Evolutionary conservation across 2,329 filamentous ascomycete species (phyloP).

Genomic region (Tolypocladium nubicola): DNA sequence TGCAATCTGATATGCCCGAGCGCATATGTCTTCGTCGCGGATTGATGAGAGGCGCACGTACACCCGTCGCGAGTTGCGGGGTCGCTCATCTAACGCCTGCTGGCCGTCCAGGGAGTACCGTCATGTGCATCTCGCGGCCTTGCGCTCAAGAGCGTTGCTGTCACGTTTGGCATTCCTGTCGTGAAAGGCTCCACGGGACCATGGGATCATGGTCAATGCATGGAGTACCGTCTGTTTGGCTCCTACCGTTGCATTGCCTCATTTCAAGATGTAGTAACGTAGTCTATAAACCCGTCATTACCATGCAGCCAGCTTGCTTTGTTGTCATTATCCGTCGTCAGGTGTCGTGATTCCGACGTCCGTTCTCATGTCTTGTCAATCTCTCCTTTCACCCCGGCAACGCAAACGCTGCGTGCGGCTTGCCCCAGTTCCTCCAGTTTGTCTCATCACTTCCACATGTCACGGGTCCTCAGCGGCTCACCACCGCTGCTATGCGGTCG

Average conservation of each 20-base stretch:
- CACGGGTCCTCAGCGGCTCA: not conserved
- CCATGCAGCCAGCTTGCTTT: not conserved
- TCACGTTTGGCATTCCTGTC: not conserved
- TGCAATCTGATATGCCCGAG: not conserved
- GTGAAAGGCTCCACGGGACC: not conserved
- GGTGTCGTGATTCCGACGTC: not conserved
- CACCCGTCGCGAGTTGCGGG: not conserved
- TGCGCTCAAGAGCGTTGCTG: not conserved
- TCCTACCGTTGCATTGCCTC: not conserved
- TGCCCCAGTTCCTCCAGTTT: not conserved
- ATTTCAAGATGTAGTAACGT: not conserved
- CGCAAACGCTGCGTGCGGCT: not conserved
- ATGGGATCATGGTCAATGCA: not conserved
- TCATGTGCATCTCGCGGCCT: not conserved
- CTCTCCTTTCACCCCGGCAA: not conserved
- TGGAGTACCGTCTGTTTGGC: no score
- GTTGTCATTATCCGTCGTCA: not conserved
- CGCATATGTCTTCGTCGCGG: not conserved
- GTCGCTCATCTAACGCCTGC: not conserved
- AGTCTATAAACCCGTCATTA: not conserved
- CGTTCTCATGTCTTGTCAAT: not conserved
- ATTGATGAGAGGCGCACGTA: not conserved
- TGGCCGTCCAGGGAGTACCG: not conserved
- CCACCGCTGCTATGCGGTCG: slow-evolving; percentile 26
- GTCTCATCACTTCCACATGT: not conserved